Percentiles rank a stretch among this genome's conserved stretches.
Conservation (phyloP, 257 asterid genomes). For the Jacaranda mimosifolia region DNA sequence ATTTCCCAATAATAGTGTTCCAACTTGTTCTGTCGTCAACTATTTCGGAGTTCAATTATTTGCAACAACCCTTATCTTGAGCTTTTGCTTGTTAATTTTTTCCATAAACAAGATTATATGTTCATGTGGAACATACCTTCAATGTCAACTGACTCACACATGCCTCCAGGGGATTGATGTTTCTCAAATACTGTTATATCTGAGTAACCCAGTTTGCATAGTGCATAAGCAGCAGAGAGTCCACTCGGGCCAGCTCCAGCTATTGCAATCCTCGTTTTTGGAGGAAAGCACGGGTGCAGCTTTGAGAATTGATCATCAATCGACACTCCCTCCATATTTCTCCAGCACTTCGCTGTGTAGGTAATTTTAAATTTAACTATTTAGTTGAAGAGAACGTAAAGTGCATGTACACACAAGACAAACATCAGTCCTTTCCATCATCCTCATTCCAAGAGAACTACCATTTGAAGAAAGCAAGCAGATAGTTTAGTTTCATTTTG, state of each 20-base stretch:
- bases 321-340: conserved; percentile 46
- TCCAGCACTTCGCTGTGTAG: conserved; percentile 9
- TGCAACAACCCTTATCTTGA: too few species aligned
- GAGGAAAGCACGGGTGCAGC: conserved; percentile 65
- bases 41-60: too few species aligned
- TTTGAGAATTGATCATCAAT: conserved; percentile 51
- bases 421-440: not conserved
- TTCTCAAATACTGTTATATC: conserved; percentile 67
- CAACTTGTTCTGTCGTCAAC: too few species aligned
- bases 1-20: too few species aligned
- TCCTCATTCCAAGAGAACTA: not conserved
- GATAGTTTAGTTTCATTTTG: not conserved
- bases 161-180: conserved; percentile 61
- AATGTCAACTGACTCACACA: conserved; percentile 74
- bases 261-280: conserved; percentile 61
- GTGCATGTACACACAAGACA: not conserved
- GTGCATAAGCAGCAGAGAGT: conserved; percentile 75
- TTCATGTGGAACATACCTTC: conserved; percentile 48
- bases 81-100: not conserved
- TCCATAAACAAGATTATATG: not conserved
- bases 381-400: not conserved
- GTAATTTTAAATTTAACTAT: not conserved
- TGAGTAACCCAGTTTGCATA: conserved; percentile 60
- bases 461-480: conserved; percentile 1
- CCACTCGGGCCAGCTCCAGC: conserved; percentile 83